These are phyloP conservation scores for Suillus lakei DNA, from an alignment of 768 basidiomycete genomes.

Conservation along the genomic window DNA sequence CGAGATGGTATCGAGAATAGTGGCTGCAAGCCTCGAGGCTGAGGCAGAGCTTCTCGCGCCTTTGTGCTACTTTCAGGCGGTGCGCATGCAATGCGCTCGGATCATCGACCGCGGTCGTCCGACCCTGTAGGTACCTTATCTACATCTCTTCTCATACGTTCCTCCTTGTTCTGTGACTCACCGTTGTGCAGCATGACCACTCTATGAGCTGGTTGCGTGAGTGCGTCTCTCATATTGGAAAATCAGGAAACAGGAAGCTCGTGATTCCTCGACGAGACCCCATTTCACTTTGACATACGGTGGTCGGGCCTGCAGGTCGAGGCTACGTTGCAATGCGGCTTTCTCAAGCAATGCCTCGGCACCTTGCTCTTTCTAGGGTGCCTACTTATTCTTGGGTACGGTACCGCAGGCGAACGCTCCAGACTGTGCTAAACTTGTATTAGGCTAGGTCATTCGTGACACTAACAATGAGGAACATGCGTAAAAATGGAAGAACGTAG, in stretches of 20 bases:
- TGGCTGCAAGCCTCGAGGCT: conserved; percentile 20
- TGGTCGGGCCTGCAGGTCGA: background rate
- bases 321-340: background rate
- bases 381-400: conserved; percentile 20
- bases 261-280: conserved; percentile 3
- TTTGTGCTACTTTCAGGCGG: conserved; percentile 1
- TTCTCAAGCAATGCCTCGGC: conserved; percentile 5
- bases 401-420: conserved; percentile 17
- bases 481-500: conserved; percentile 2
- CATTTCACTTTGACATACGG: background rate
- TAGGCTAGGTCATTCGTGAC: background rate
- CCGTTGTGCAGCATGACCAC: background rate
- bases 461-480: conserved; percentile 1
- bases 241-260: background rate
- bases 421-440: conserved; percentile 18
- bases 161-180: background rate
- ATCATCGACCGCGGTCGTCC: conserved; percentile 18
- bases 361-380: conserved; percentile 7
- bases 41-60: conserved; percentile 10
- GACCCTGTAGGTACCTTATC: conserved; percentile 9
- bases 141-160: background rate
- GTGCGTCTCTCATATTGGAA: background rate
- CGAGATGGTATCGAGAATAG: conserved; percentile 10
- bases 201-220: background rate
- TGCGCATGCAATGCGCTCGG: conserved; percentile 7